phyloP scores from a whole-genome alignment of 441 rosid species.

The Melastoma candidum region DNA sequence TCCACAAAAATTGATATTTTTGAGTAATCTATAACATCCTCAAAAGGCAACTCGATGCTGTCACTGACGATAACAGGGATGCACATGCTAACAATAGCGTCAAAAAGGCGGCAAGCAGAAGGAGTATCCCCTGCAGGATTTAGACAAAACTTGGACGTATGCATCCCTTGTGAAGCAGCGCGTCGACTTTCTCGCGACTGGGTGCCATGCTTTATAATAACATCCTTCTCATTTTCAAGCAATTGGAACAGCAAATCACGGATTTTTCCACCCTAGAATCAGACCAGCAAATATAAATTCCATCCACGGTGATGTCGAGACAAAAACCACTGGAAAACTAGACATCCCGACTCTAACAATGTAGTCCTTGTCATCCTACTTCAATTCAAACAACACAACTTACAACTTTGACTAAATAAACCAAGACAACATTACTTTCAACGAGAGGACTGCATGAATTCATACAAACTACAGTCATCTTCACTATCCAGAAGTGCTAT shows the following conservation, averaged over 20 bases:
- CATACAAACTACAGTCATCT: no score
- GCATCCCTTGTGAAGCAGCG: constrained; percentile 83
- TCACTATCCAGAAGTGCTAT: no score
- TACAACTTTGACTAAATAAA: no score
- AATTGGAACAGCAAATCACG: constrained; percentile 81
- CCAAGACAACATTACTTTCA: no score
- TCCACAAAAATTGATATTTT: constrained; percentile 73
- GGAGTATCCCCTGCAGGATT: constrained; percentile 98
- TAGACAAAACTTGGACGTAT: constrained; percentile 82
- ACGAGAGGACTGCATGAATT: no score
- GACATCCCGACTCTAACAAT: no score
- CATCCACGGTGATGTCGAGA: not conserved
- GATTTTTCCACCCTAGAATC: constrained; percentile 75
- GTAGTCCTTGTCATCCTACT: no score
- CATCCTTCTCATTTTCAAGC: constrained; percentile 72
- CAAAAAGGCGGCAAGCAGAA: constrained; percentile 89
- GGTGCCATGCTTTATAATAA: constrained; percentile 77
- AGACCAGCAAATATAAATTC: not conserved
- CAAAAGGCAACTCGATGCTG: constrained; percentile 81
- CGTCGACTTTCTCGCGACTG: constrained; percentile 92
- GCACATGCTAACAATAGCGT: constrained; percentile 90
- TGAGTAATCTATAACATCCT: constrained; percentile 71
- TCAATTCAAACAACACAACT: no score
- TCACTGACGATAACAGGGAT: constrained; percentile 83
- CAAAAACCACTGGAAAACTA: not conserved